Evolutionary conservation across 2,329 filamentous ascomycete species (phyloP).

Genomic region (Cordyceps militaris): DNA sequence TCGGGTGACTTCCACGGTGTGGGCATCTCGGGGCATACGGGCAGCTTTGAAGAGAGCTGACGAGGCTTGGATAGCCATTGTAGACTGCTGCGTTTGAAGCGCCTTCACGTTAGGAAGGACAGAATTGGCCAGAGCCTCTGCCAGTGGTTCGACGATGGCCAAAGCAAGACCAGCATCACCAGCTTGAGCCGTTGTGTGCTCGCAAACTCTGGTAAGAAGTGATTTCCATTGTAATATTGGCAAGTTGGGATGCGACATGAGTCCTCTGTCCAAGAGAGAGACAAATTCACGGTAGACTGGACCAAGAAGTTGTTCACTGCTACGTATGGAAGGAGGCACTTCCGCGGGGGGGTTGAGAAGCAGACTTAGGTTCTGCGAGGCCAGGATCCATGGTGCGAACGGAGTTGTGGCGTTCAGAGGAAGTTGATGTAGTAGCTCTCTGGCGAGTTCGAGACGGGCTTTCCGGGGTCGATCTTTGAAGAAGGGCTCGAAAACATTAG

Average conservation of each 20-base stretch:
- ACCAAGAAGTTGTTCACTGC: conserved; percentile 43
- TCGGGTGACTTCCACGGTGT: conserved; percentile 58
- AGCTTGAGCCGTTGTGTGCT: conserved; percentile 52
- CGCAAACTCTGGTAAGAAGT: conserved; percentile 51
- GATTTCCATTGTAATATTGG: conserved; percentile 41
- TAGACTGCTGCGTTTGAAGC: not conserved
- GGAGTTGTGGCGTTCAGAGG: conserved; percentile 39
- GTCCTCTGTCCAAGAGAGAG: conserved; percentile 58
- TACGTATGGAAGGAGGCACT: conserved; percentile 18
- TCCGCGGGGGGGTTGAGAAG: conserved; percentile 31
- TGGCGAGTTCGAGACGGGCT: conserved; percentile 38
- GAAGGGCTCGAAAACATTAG: conserved; percentile 51
- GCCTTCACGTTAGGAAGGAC: conserved; percentile 16
- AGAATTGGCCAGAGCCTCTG: conserved; percentile 44
- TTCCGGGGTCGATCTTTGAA: conserved; percentile 42
- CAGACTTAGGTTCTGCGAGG: conserved; percentile 38
- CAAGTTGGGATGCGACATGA: conserved; percentile 42
- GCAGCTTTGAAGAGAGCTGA: conserved; percentile 40
- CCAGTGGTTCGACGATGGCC: conserved; percentile 63
- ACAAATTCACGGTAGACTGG: conserved; percentile 64
- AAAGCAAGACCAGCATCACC: conserved; percentile 62
- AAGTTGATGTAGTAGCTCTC: conserved; percentile 44
- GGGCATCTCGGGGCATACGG: conserved; percentile 50
- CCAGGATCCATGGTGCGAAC: conserved; percentile 45
- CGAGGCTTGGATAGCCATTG: conserved; percentile 20